phyloP scores from a whole-genome alignment of 2,329 filamentous ascomycete genomes.

The Cryphonectria parasitica region DNA sequence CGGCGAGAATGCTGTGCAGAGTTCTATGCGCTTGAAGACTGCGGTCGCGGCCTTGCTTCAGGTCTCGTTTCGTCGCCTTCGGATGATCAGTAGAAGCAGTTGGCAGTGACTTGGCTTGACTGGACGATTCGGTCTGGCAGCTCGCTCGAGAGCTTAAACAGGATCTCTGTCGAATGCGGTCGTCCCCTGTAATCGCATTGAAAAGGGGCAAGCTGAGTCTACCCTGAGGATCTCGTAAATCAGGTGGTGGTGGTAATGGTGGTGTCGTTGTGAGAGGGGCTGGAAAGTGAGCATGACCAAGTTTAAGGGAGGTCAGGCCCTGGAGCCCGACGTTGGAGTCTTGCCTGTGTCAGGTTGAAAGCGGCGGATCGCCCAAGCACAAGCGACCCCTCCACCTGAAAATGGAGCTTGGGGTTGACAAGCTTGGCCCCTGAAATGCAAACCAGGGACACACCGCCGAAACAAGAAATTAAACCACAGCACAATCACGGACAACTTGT shows the following conservation, averaged over 20 bases:
- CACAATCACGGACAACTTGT: slow-evolving; percentile 6
- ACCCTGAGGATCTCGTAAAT: not conserved
- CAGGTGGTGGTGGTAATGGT: not conserved
- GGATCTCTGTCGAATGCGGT: not conserved
- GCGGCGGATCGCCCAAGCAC: slow-evolving; percentile 8
- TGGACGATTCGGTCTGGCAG: not conserved
- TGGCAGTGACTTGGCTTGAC: not conserved
- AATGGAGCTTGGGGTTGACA: slow-evolving; percentile 16
- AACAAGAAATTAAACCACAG: slow-evolving; percentile 1
- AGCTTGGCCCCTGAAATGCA: slow-evolving; percentile 20
- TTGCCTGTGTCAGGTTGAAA: slow-evolving; percentile 23
- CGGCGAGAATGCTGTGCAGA: not conserved
- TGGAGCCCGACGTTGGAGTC: not conserved
- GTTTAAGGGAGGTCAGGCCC: slow-evolving; percentile 14
- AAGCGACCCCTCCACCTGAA: slow-evolving; percentile 11
- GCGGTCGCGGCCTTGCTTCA: slow-evolving; percentile 11
- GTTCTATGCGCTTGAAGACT: slow-evolving; percentile 4
- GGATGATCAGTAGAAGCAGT: slow-evolving; percentile 5
- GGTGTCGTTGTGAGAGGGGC: not conserved
- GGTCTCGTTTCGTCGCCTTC: slow-evolving; percentile 20
- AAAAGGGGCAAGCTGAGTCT: not conserved
- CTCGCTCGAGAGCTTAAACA: not conserved
- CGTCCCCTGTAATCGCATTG: not conserved
- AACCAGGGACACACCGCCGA: slow-evolving; percentile 12
- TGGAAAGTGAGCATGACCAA: slow-evolving; percentile 12